Conservation (phyloP, 2,329 filamentous ascomycete species). For the Colletotrichum sidae region DNA sequence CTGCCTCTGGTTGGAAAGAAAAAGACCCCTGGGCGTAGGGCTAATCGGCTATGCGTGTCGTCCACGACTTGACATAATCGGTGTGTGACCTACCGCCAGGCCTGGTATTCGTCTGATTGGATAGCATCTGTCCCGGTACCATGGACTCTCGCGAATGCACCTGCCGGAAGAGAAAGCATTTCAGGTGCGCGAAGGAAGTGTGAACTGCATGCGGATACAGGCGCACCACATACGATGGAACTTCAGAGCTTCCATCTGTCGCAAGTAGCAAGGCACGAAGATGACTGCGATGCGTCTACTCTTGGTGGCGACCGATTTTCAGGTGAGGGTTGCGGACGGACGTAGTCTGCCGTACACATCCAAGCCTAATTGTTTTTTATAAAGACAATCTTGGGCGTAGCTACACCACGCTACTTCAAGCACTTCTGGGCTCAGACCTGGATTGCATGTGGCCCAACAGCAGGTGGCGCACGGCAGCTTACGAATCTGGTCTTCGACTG, state of each 20-base stretch:
- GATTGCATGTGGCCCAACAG: constrained; percentile 12
- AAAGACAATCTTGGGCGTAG: no score
- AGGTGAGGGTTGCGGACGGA: constrained; percentile 29
- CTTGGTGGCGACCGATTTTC: constrained; percentile 22
- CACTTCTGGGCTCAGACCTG: constrained; percentile 5
- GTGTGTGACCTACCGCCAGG: constrained; percentile 6
- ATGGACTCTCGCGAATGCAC: constrained; percentile 4
- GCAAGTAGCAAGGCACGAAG: neutral
- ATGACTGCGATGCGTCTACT: neutral
- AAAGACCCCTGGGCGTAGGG: constrained; percentile 5
- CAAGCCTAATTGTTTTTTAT: neutral
- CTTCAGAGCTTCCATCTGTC: neutral
- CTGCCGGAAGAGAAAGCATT: neutral
- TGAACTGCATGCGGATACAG: neutral
- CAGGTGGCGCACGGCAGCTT: constrained; percentile 7
- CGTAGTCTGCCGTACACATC: constrained; percentile 13
- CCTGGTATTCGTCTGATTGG: constrained; percentile 24
- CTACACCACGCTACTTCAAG: constrained; percentile 12
- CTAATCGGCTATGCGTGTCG: constrained; percentile 11
- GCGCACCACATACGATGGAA: neutral
- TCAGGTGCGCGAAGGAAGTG: neutral
- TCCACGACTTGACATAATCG: neutral
- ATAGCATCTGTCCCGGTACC: constrained; percentile 16
- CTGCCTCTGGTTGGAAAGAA: neutral
- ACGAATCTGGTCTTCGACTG: constrained; percentile 9